These are phyloP conservation scores for Pythium monospermum DNA, from an alignment of 352 stramenopile species.

Conservation along the genomic window DNA sequence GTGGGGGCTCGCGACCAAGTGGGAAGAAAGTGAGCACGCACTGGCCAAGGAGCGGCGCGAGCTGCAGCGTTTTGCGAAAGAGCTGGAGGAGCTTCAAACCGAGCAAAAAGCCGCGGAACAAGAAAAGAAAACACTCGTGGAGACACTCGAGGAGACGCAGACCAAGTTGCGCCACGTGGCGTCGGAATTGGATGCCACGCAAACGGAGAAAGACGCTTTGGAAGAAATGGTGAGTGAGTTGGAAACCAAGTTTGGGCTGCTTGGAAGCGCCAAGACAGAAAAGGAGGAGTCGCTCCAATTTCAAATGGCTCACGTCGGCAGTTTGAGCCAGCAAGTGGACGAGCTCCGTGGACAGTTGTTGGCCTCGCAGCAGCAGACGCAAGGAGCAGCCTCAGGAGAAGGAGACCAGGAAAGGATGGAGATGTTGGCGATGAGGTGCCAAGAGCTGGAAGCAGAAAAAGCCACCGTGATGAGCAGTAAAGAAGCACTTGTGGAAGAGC, in stretches of 20 bases:
- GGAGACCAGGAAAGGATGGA: not conserved
- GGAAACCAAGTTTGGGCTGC: slow-evolving; percentile 15
- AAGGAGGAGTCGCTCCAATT: slow-evolving; percentile 12
- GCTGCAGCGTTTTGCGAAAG: slow-evolving; percentile 9
- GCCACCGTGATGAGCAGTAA: not conserved
- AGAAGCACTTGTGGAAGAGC: slow-evolving; percentile 18
- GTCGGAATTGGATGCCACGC: slow-evolving; percentile 14
- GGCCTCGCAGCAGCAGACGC: not conserved
- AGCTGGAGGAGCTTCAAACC: slow-evolving; percentile 7
- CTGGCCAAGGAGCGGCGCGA: slow-evolving; percentile 21
- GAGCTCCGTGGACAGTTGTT: not conserved
- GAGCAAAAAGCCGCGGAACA: slow-evolving; percentile 15
- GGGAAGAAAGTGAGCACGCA: slow-evolving; percentile 17
- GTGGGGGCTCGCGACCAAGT: slow-evolving; percentile 17
- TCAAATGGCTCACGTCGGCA: slow-evolving; percentile 9
- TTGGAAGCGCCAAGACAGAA: slow-evolving; percentile 13
- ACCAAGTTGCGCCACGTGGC: slow-evolving; percentile 24
- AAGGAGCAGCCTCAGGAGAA: not conserved
- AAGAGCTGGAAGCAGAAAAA: slow-evolving; percentile 1
- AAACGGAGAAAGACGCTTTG: slow-evolving; percentile 14
- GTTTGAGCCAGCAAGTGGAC: slow-evolving; percentile 6
- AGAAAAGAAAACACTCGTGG: slow-evolving; percentile 18
- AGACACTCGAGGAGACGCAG: slow-evolving; percentile 25
- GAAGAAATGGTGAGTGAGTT: slow-evolving; percentile 16
- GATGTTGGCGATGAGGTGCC: slow-evolving; percentile 4